A percentile compares a stretch with the other conserved stretches of the same genome.
These are phyloP conservation scores for Eruca vesicaria DNA, from an alignment of 441 rosid species.

Conservation along the genomic window DNA sequence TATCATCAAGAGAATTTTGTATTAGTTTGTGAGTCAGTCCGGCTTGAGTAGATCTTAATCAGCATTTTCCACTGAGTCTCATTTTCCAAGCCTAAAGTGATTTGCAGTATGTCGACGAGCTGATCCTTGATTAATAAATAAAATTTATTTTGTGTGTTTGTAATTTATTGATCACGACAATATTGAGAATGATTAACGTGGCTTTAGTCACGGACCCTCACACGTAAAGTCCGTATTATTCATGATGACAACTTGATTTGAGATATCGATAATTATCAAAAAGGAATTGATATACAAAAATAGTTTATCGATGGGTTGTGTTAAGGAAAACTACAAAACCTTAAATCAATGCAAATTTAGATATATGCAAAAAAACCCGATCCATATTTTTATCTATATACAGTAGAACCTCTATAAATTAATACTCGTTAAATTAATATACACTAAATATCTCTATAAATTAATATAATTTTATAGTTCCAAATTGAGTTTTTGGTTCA, in stretches of 20 bases:
- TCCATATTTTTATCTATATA: no score
- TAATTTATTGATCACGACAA: slow-evolving; percentile 4
- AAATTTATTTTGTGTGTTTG: not conserved
- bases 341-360: not conserved
- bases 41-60: not conserved
- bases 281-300: not conserved
- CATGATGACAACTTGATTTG: slow-evolving; percentile 28
- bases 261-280: not conserved
- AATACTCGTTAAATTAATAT: no score
- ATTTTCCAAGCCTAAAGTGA: no score
- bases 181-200: slow-evolving; percentile 16
- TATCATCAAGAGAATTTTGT: not conserved
- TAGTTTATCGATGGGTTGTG: not conserved
- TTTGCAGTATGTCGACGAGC: slow-evolving; percentile 11
- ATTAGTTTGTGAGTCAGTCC: not conserved
- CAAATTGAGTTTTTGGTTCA: no score
- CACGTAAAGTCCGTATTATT: slow-evolving; percentile 3
- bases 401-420: no score
- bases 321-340: not conserved
- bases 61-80: not conserved
- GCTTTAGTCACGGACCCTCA: slow-evolving; percentile 15
- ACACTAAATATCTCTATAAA: no score
- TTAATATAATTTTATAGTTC: no score
- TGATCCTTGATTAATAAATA: not conserved
- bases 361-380: not conserved